These are phyloP conservation scores for Pleurozium schreberi DNA, from an alignment of 225 moss, liverwort and hornwort species.

Conservation along the genomic window DNA sequence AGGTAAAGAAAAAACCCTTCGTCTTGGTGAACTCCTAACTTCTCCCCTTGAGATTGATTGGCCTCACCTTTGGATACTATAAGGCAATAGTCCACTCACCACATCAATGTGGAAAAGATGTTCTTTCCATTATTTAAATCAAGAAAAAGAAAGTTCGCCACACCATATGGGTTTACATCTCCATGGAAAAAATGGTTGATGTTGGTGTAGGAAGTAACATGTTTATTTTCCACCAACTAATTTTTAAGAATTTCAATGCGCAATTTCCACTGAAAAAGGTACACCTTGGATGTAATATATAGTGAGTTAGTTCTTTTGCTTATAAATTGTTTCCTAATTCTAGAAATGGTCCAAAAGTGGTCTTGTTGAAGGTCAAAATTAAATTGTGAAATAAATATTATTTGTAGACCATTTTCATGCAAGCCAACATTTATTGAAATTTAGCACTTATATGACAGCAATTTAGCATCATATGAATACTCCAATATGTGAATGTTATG, in stretches of 20 bases:
- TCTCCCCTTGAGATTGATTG: fast-evolving
- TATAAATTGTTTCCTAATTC: neutral
- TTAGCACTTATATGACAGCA: neutral
- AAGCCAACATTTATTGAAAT: neutral
- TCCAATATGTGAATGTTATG: neutral
- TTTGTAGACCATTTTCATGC: neutral
- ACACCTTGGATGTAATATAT: neutral
- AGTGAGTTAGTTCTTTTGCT: neutral
- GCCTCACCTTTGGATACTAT: neutral
- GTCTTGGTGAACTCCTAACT: neutral
- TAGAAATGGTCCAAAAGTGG: fast-evolving
- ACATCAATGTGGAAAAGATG: neutral
- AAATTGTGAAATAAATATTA: no score
- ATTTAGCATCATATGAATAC: neutral
- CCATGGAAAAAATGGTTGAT: no score
- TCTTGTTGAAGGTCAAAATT: neutral
- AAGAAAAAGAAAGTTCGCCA: neutral
- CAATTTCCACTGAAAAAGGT: neutral
- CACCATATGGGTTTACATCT: neutral
- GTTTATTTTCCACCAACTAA: neutral
- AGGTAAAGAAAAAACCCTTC: neutral
- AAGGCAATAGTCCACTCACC: neutral
- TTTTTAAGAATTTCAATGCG: neutral
- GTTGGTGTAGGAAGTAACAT: fast-evolving
- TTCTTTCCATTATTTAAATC: neutral